These are phyloP conservation scores for Calonectria pseudoturangicola DNA, from an alignment of 2,329 filamentous ascomycete genomes.

Conservation along the genomic window DNA sequence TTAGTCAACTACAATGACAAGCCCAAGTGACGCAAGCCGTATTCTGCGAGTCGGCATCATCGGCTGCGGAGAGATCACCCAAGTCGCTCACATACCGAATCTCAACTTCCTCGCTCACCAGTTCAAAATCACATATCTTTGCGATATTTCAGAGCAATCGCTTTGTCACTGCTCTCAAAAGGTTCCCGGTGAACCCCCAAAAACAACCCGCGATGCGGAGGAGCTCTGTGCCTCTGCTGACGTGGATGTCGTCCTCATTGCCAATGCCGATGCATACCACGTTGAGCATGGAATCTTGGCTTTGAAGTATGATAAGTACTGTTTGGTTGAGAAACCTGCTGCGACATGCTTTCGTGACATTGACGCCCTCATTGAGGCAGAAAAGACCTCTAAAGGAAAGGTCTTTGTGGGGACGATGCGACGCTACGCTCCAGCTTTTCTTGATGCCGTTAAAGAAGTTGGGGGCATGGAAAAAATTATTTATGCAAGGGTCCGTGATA, in stretches of 20 bases:
- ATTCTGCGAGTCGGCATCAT: slow-evolving; percentile 9
- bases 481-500: slow-evolving; percentile 69
- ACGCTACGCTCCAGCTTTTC: slow-evolving; percentile 74
- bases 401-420: slow-evolving; percentile 78
- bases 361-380: slow-evolving; percentile 68
- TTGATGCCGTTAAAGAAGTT: slow-evolving; percentile 72
- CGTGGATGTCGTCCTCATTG: slow-evolving; percentile 74
- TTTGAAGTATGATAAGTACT: slow-evolving; percentile 72
- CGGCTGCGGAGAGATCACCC: slow-evolving; percentile 50
- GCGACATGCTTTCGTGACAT: slow-evolving; percentile 68
- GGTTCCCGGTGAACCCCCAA: slow-evolving; percentile 46
- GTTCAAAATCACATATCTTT: slow-evolving; percentile 69
- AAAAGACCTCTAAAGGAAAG: slow-evolving; percentile 63
- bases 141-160: slow-evolving; percentile 67
- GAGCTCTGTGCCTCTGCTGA: slow-evolving; percentile 65
- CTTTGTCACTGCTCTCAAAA: slow-evolving; percentile 53
- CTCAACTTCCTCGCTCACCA: slow-evolving; percentile 65
- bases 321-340: slow-evolving; percentile 76
- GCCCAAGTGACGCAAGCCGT: background rate
- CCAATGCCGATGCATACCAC: slow-evolving; percentile 73
- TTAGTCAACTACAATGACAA: background rate
- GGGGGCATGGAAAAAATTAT: slow-evolving; percentile 69
- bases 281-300: slow-evolving; percentile 69
- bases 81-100: slow-evolving; percentile 73
- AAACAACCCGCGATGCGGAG: slow-evolving; percentile 60